Base-by-base conservation (phyloP, 1,139 yeast genomes). In the Saccharomyces hybrid region DNA sequence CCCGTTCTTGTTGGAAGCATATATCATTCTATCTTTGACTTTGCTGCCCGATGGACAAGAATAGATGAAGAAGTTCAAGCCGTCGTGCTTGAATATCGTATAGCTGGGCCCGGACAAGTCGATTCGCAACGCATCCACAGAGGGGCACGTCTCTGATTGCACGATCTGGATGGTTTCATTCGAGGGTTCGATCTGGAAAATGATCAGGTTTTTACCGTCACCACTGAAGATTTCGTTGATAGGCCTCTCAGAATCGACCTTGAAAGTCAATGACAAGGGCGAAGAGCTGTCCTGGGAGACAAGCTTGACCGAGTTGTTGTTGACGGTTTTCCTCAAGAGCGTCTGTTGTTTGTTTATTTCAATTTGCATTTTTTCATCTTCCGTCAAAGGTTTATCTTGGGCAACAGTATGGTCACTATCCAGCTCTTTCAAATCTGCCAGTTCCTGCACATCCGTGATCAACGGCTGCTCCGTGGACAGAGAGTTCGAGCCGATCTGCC, bases 41-140 rank as follows among this genome's bases (percentile, higher is more conserved):
- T 84, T 84, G 28, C 97, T 86, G 1, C 93, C 90, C 0, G 95
- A 82, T 2, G 99, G 98, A 70, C 97, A 91, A 5, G 93, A 79
- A 67, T 89, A 89, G 44, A 91, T 81, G 68, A 93, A 89, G 34
- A 63, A 68, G 26, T 54, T 50, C 13, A 7, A 49, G 2, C 53
- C 54, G 6, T 60, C 62, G 49, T 64, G 60, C 31, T 63, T 64
- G 66, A 78, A 81, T 25, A 91, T 64, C 34, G 84, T 81, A 67
- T 83, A 91, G 55, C 81, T 82, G 13, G 84, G 84, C 49, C 67
- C 71, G 2, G 67, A 71, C 0, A 63, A 74, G 73, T 67, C 67
- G 46, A 80, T 70, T 28, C 60, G 55, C 25, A 73, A 54, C 3
- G 66, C 67, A 5, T 63, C 59, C n/a, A 75, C 68, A 3, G 58